phyloP scores from a whole-genome alignment of 2,329 filamentous ascomycete species.

The Fusarium musae region DNA sequence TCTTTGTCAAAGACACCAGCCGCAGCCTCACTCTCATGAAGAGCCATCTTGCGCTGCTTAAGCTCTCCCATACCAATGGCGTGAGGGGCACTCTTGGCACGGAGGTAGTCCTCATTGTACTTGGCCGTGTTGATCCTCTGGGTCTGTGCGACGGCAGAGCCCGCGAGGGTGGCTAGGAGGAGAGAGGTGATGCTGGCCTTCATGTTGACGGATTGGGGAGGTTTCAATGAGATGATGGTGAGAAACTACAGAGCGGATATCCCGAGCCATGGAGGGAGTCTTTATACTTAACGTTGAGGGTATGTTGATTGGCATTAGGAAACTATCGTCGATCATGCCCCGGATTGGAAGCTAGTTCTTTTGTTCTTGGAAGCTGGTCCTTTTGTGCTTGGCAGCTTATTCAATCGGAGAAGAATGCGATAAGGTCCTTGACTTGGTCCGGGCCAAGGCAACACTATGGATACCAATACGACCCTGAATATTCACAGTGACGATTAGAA shows the following conservation, averaged over 20 bases:
- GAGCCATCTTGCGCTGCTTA: constrained; percentile 7
- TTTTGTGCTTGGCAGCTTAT: constrained; percentile 10
- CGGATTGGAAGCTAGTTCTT: constrained; percentile 12
- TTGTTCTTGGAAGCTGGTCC: constrained; percentile 5
- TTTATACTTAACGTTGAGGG: not conserved
- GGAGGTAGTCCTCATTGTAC: constrained; percentile 10
- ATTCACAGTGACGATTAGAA: not conserved
- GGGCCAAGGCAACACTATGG: not conserved
- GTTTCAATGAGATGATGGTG: not conserved
- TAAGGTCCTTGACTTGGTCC: not conserved
- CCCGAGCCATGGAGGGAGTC: fast-evolving
- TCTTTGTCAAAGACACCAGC: constrained; percentile 19
- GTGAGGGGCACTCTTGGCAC: not conserved
- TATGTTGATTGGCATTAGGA: not conserved
- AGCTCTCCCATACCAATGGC: constrained; percentile 17
- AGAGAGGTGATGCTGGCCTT: constrained; percentile 8
- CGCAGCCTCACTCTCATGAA: not conserved
- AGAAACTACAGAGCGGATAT: not conserved
- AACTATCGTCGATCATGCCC: not conserved
- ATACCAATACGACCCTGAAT: not conserved
- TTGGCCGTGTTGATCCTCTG: constrained; percentile 9
- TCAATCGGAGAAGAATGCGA: not conserved
- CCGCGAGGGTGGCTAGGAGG: constrained; percentile 8
- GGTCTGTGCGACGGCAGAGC: constrained; percentile 9
- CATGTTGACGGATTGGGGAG: not conserved